phyloP scores from a whole-genome alignment of 2,329 filamentous ascomycete species.

The Rhynchosporium agropyri region DNA sequence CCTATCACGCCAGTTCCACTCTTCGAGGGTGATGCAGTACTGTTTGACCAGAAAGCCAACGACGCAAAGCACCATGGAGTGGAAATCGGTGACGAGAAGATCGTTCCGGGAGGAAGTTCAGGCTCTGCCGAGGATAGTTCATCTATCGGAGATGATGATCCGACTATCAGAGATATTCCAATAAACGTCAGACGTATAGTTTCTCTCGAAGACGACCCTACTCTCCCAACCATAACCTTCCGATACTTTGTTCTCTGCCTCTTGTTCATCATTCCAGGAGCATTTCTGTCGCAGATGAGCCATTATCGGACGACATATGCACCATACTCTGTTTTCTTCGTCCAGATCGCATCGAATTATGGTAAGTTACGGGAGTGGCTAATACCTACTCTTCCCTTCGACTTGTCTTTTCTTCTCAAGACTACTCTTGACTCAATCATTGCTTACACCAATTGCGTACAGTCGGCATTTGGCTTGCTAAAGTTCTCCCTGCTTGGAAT shows the following conservation, averaged over 20 bases:
- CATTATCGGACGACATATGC: conserved; percentile 57
- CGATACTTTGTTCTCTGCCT: conserved; percentile 59
- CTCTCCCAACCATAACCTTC: conserved; percentile 59
- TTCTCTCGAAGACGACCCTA: conserved; percentile 59
- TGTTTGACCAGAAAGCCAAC: not conserved
- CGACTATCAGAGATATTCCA: conserved; percentile 56
- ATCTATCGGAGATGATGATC: conserved; percentile 44
- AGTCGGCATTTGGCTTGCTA: conserved; percentile 49
- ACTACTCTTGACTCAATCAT: too few species aligned
- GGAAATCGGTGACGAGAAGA: not conserved
- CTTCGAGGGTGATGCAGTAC: not conserved
- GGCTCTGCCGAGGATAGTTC: not conserved
- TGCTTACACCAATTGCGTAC: too few species aligned
- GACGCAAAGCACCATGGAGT: not conserved
- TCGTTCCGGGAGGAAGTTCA: not conserved
- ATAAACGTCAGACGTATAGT: conserved; percentile 58
- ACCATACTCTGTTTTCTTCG: conserved; percentile 62
- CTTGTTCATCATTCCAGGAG: conserved; percentile 60
- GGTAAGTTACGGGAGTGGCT: conserved; percentile 16
- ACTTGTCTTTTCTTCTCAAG: too few species aligned
- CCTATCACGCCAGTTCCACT: not conserved
- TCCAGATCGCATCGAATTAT: conserved; percentile 54
- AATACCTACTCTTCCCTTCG: too few species aligned
- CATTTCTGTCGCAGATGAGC: conserved; percentile 59
- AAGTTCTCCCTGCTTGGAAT: conserved; percentile 49